phyloP scores from a whole-genome alignment of 352 stramenopile species.

The Blastocystis hominis region DNA sequence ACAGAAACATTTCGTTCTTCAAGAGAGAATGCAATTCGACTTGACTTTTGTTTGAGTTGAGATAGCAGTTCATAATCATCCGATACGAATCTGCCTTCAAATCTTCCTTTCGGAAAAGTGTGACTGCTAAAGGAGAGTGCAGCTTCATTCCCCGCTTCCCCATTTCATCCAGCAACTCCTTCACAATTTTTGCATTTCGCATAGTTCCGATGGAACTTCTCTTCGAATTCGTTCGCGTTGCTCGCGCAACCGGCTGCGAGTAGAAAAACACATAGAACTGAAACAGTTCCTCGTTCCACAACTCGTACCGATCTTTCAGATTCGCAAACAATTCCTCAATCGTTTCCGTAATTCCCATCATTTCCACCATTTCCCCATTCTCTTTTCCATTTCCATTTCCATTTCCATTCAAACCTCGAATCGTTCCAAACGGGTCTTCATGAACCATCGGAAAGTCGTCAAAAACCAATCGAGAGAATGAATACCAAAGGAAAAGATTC shows the following conservation, averaged over 20 bases:
- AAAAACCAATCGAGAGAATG: conserved; percentile 20
- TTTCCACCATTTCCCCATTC: too few relatives aligned
- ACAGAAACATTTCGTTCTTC: not conserved
- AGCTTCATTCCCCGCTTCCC: not conserved
- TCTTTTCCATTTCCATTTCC: too few relatives aligned
- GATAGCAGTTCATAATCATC: not conserved
- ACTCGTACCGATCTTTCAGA: not conserved
- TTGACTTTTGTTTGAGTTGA: not conserved
- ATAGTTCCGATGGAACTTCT: not conserved
- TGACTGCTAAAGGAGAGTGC: not conserved
- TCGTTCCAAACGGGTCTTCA: not conserved
- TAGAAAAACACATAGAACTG: conserved; percentile 45
- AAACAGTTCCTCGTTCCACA: not conserved
- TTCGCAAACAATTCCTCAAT: not conserved
- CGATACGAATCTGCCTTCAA: not conserved
- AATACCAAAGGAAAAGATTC: conserved; percentile 4
- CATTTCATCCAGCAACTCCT: not conserved
- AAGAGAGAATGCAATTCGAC: not conserved
- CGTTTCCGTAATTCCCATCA: not conserved
- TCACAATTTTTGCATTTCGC: not conserved
- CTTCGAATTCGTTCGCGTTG: not conserved
- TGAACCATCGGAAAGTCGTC: not conserved
- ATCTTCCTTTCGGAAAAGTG: conserved; percentile 15
- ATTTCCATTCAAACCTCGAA: not conserved
- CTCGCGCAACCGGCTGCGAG: not conserved